Base-by-base conservation (phyloP, 495 filamentous ascomycete species). In the Parachaetomium inaequale region DNA sequence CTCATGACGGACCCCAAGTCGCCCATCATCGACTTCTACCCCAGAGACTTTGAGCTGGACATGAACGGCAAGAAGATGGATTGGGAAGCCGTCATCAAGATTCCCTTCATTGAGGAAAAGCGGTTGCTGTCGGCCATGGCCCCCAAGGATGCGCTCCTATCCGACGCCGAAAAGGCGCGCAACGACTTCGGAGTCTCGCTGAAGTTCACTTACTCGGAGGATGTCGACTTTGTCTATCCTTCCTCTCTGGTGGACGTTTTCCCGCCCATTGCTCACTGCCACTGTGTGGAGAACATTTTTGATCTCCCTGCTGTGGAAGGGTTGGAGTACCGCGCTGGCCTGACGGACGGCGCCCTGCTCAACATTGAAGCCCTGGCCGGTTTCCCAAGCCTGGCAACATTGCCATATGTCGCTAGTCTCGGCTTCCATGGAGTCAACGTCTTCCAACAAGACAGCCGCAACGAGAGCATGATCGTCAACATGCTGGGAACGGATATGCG, bases 51-150 rank as follows among this genome's bases (percentile, higher is more conserved):
- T 65, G 92, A 96, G 65, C 82, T 99, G 21, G 95, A 99, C 70
- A 97, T 98, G 93, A 97, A 98, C 67, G 95, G 95, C 58, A 99
- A 99, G 81, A 99, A 96, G 79, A 95, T 96, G 92, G 95, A 98
- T 66, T 99, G 95, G 95, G 95, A 99, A 69, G 95, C 94, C 32
- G 93, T 99, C 42, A 92, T 98, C 56, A 97, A 96, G 76, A 98
- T 99, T 64, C 95, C 95, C 0, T 99, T 99, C 75, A 99, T 99
- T 66, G 92, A 98, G 32, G 93, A 98, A 71, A 81, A 84, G 54
- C 83, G 95, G 4, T 76, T 99, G 19, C 79, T 99, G 40, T 76
- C 79, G 36, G 95, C 93, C 12, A 94, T 99, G 85, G 87, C 82
- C 19, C 87, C 90, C 12, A 91, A 85, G 70, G 91, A 98, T 60